Base-by-base conservation (phyloP, 306 rosid genomes). In the Begonia peltatifolia region DNA sequence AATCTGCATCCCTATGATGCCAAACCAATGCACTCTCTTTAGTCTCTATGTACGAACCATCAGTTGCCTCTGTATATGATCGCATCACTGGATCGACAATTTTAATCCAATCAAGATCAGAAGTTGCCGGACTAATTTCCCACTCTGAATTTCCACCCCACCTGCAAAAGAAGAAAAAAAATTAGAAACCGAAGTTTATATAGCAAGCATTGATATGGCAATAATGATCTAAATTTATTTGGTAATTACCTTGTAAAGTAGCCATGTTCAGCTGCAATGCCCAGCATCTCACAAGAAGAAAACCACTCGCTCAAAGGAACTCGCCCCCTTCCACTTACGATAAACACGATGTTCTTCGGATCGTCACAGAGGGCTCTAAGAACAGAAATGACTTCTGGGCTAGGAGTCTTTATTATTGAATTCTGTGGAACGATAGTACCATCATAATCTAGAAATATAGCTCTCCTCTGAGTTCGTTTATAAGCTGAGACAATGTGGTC, bases 11-110 rank as follows among this genome's bases (percentile, higher is more conserved):
- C 50, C 53, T 57, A 23, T 61, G 65, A 35, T 61, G 65, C 65
- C 65, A 61, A 10, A 61, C 65, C 55, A 61, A 25, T 14, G 65
- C 65, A 52, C 65, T 61, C 44, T 61, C 65, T 61, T 61, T 61
- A 2, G 17, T n/a, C 50, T 61, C 65, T 52, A 61, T 61, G 65
- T n/a, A 18, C 6, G 65, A 61, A 30, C 65, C 65, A 52, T 61
- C 65, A 3, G 65, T 61, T 22, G 65, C 52, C 41, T 61, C 65
- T 2, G 52, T 52, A 44, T 61, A 61, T 41, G 12, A 23, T 52
- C 52, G 52, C 65, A 61, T 61, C 30, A 61, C 65, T 41, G 65
- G 65, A 35, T 52, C 65, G 6, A 53, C 65, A 42, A 61, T 52
- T 43, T 52, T 61, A 18, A 61, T 61, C 65, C 65, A 61, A 43